phyloP scores from a whole-genome alignment of 2,329 filamentous ascomycete species.

The Talaromyces albobiverticillius region DNA sequence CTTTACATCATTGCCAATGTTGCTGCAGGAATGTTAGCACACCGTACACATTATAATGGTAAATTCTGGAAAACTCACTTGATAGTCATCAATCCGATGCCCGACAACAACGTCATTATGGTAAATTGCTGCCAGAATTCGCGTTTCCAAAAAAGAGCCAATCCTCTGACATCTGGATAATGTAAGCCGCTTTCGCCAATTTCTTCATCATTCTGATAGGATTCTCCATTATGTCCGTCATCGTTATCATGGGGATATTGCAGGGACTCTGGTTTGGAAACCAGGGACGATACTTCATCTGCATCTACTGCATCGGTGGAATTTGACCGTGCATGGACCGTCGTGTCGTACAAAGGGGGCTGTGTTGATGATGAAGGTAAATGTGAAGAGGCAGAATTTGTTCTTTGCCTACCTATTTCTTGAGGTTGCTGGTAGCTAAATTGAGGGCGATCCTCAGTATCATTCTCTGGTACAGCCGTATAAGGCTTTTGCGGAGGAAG shows the following conservation, averaged over 20 bases:
- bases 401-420: slow-evolving; percentile 38
- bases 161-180: slow-evolving; percentile 86
- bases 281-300: slow-evolving; percentile 77
- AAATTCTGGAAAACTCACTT: slow-evolving; percentile 62
- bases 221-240: slow-evolving; percentile 27
- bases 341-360: slow-evolving; percentile 9
- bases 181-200: slow-evolving; percentile 64
- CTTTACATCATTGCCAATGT: slow-evolving; percentile 83
- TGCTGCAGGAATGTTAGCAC: slow-evolving; percentile 53
- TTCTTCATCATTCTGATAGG: slow-evolving; percentile 50
- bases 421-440: slow-evolving; percentile 22
- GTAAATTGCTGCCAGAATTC: slow-evolving; percentile 91
- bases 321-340: slow-evolving; percentile 15
- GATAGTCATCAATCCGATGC: slow-evolving; percentile 96
- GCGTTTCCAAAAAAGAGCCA: slow-evolving; percentile 65
- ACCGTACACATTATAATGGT: not conserved
- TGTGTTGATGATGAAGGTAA: slow-evolving; percentile 32
- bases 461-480: slow-evolving; percentile 36
- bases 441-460: slow-evolving; percentile 20
- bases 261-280: slow-evolving; percentile 60
- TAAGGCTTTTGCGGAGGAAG: slow-evolving; percentile 56
- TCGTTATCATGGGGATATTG: slow-evolving; percentile 51
- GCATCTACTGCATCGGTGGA: slow-evolving; percentile 34
- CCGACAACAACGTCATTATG: slow-evolving; percentile 85
- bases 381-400: slow-evolving; percentile 27